A percentile compares a stretch with the other conserved stretches of the same genome.
Evolutionary conservation across 495 filamentous ascomycete genomes (phyloP).

Genomic region (Usnea hakonensis): DNA sequence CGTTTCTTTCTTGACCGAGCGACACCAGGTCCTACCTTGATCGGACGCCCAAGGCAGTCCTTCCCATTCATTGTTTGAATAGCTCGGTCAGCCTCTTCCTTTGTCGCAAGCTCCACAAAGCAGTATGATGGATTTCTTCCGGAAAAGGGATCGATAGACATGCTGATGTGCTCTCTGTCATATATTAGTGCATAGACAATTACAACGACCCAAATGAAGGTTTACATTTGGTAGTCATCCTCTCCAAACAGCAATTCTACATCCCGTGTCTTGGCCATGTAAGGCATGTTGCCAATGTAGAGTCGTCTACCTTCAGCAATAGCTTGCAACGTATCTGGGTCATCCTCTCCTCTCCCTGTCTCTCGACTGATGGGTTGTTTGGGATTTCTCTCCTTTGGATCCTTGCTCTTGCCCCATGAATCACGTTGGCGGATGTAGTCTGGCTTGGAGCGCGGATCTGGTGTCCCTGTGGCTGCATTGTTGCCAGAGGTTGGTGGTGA

Average conservation of each 20-base stretch:
- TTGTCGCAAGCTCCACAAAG: conserved; percentile 54
- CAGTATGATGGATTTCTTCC: conserved; percentile 65
- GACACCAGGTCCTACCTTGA: conserved; percentile 56
- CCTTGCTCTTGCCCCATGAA: not conserved
- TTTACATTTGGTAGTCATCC: conserved; percentile 41
- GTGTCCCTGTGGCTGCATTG: not conserved
- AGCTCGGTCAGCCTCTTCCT: conserved; percentile 49
- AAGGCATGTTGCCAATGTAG: conserved; percentile 63
- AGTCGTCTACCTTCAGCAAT: conserved; percentile 46
- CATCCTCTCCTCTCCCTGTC: conserved; percentile 14
- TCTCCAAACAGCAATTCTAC: conserved; percentile 49
- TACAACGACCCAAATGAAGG: not conserved
- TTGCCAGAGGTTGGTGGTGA: not conserved
- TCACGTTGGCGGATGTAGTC: not conserved
- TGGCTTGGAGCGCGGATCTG: not conserved
- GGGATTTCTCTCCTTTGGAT: not conserved
- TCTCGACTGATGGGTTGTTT: not conserved
- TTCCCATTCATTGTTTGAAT: conserved; percentile 48
- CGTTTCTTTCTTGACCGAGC: conserved; percentile 28
- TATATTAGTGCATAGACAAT: not conserved
- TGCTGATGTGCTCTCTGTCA: conserved; percentile 51
- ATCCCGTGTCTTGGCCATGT: conserved; percentile 54
- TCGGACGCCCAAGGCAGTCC: conserved; percentile 44
- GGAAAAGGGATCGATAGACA: conserved; percentile 59
- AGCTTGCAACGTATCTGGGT: conserved; percentile 28